These are phyloP conservation scores for Yarrowia sp. DNA, from an alignment of 805 yeast species.

Conservation along the genomic window DNA sequence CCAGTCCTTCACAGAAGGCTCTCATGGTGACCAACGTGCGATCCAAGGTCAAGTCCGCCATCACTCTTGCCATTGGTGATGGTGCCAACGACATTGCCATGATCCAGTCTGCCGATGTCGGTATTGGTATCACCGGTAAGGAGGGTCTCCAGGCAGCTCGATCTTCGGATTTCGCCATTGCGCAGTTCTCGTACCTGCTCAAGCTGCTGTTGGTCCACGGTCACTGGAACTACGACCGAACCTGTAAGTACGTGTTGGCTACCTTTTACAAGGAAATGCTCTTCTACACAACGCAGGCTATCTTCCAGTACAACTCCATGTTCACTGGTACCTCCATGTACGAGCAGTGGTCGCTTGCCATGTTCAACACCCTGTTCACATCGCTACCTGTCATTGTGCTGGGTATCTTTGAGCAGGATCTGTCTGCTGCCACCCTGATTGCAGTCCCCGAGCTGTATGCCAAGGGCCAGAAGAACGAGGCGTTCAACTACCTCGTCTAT, in stretches of 20 bases:
- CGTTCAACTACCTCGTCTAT: constrained; percentile 74
- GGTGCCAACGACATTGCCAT: constrained; percentile 99
- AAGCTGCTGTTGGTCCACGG: constrained; percentile 93
- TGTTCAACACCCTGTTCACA: constrained; percentile 96
- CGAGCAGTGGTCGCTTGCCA: constrained; percentile 95
- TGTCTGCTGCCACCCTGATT: constrained; percentile 82
- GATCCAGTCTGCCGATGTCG: constrained; percentile 98
- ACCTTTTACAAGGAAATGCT: constrained; percentile 94
- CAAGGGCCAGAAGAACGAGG: constrained; percentile 74
- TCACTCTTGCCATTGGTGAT: constrained; percentile 96
- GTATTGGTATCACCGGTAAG: constrained; percentile 95
- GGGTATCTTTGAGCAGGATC: constrained; percentile 95
- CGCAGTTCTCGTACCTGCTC: constrained; percentile 84
- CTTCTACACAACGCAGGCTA: constrained; percentile 86
- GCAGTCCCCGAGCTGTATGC: constrained; percentile 91
- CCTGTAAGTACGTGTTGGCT: constrained; percentile 87
- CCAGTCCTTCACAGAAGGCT: constrained; percentile 97
- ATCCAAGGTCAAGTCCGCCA: constrained; percentile 66
- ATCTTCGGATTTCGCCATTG: constrained; percentile 92
- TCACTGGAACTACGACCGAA: constrained; percentile 89
- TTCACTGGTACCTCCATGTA: constrained; percentile 93
- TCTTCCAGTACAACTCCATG: constrained; percentile 83
- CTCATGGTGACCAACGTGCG: constrained; percentile 84
- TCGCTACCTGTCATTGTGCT: constrained; percentile 88
- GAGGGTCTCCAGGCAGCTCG: constrained; percentile 98